Evolutionary conservation across 352 stramenopile genomes (phyloP).

Genomic region (Globisporangium rhizosaccharum): DNA sequence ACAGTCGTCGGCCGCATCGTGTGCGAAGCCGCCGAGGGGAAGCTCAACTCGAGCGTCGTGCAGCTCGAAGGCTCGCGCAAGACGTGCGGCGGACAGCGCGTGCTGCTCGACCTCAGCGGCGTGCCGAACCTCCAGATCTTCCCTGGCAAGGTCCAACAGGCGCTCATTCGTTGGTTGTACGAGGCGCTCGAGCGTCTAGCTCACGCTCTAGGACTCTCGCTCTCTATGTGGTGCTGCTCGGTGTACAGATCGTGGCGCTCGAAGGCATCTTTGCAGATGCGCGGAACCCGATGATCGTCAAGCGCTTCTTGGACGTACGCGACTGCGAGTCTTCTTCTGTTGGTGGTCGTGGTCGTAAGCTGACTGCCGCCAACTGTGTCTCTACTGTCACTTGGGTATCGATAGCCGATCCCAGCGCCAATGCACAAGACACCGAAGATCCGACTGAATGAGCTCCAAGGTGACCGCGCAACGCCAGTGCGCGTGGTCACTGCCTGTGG

Average conservation of each 20-base stretch:
- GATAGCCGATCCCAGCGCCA: slow-evolving; percentile 56
- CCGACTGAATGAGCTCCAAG: slow-evolving; percentile 44
- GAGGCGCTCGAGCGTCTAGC: no score
- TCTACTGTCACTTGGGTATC: not conserved
- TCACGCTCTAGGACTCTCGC: not conserved
- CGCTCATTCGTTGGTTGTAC: not conserved
- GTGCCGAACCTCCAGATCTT: slow-evolving; percentile 77
- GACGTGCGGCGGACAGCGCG: slow-evolving; percentile 73
- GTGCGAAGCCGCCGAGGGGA: slow-evolving; percentile 78
- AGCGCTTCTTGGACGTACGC: slow-evolving; percentile 68
- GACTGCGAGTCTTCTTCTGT: not conserved
- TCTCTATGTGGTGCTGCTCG: slow-evolving; percentile 5
- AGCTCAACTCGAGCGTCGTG: slow-evolving; percentile 77
- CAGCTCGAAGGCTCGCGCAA: slow-evolving; percentile 81
- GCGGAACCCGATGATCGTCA: slow-evolving; percentile 68
- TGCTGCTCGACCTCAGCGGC: slow-evolving; percentile 66
- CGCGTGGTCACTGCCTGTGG: slow-evolving; percentile 89
- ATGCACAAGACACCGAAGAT: slow-evolving; percentile 36
- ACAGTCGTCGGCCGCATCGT: slow-evolving; percentile 80
- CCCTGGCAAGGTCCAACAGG: slow-evolving; percentile 60
- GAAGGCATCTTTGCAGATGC: slow-evolving; percentile 71
- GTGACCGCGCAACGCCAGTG: slow-evolving; percentile 34
- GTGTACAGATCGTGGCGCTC: slow-evolving; percentile 64
- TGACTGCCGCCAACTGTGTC: not conserved
- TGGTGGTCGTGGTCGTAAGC: not conserved